Percentiles rank a stretch among this genome's conserved stretches.
Conservation (phyloP, 1,284 basidiomycete species). For the Moesziomyces sp. region DNA sequence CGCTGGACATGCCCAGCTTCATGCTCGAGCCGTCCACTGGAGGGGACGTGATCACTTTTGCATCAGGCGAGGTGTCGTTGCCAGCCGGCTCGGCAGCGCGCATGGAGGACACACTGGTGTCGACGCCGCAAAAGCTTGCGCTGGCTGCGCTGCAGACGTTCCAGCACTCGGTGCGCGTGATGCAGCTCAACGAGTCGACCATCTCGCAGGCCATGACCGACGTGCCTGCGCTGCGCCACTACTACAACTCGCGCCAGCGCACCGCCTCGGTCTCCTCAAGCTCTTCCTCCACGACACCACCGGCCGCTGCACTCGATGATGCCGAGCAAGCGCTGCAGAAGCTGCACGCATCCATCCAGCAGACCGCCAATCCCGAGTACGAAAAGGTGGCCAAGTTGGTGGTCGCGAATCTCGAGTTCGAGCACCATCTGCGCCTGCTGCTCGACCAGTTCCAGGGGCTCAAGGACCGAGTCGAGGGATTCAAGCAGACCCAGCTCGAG, state of each 20-base stretch:
- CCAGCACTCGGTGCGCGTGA: constrained; percentile 27
- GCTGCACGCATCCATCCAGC: constrained; percentile 22
- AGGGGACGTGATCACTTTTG: too few species aligned
- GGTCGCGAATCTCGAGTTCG: constrained; percentile 38
- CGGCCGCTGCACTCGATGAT: not conserved
- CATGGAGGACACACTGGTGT: constrained; percentile 35
- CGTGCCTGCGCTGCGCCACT: constrained; percentile 36
- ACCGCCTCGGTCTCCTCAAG: not conserved
- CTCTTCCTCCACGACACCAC: not conserved
- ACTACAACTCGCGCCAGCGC: constrained; percentile 33
- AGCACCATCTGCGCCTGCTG: constrained; percentile 22
- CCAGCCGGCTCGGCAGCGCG: constrained; percentile 8
- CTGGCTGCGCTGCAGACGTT: constrained; percentile 39
- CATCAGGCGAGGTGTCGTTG: not conserved
- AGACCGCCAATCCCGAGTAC: constrained; percentile 30
- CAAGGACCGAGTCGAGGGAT: constrained; percentile 37
- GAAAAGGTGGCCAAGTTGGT: constrained; percentile 33
- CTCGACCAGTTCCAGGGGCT: constrained; percentile 27
- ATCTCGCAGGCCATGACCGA: constrained; percentile 36
- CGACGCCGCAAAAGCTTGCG: constrained; percentile 32
- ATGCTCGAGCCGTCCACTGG: not conserved
- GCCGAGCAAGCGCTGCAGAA: constrained; percentile 16
- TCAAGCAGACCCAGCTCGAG: constrained; percentile 13
- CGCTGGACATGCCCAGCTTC: not conserved
- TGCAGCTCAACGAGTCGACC: constrained; percentile 23